Percentiles rank a stretch among this genome's conserved stretches.
Evolutionary conservation across 495 filamentous ascomycete species (phyloP).

Genomic region (Saxophila tyrrhenica): DNA sequence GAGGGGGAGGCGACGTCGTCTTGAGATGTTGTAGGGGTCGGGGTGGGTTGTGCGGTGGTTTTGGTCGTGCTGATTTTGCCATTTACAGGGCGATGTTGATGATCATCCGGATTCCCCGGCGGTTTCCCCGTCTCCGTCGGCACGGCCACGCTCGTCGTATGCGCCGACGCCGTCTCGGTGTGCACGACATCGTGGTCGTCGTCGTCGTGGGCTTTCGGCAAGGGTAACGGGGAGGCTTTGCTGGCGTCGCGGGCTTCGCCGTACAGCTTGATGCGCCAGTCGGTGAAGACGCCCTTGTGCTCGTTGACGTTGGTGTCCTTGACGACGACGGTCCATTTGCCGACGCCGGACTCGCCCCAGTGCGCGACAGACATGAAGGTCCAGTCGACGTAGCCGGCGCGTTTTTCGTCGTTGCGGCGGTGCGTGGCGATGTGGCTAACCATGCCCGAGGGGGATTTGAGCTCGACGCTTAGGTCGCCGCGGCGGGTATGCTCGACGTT

Average conservation of each 20-base stretch:
- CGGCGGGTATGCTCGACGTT: constrained; percentile 77
- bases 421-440: constrained; percentile 72
- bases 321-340: constrained; percentile 81
- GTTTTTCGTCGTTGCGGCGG: constrained; percentile 50
- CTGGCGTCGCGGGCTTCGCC: constrained; percentile 69
- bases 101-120: constrained; percentile 50
- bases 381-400: constrained; percentile 82
- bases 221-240: constrained; percentile 59
- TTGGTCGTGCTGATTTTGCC: constrained; percentile 39
- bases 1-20: constrained; percentile 9
- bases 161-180: constrained; percentile 29
- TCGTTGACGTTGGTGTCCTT: constrained; percentile 77
- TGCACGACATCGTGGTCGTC: constrained; percentile 58
- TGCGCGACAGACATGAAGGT: constrained; percentile 98
- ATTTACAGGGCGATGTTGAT: constrained; percentile 67
- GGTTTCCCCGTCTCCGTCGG: constrained; percentile 36
- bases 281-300: constrained; percentile 62
- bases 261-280: constrained; percentile 94
- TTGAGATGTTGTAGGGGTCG: not conserved
- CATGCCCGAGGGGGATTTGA: constrained; percentile 72
- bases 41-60: constrained; percentile 12
- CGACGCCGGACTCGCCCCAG: constrained; percentile 84
- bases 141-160: constrained; percentile 41
- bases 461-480: constrained; percentile 85
- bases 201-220: constrained; percentile 77